A percentile compares a stretch with the other conserved stretches of the same genome.
phyloP scores from a whole-genome alignment of 305 asterid genomes.

The Fraxinus paxiana region DNA sequence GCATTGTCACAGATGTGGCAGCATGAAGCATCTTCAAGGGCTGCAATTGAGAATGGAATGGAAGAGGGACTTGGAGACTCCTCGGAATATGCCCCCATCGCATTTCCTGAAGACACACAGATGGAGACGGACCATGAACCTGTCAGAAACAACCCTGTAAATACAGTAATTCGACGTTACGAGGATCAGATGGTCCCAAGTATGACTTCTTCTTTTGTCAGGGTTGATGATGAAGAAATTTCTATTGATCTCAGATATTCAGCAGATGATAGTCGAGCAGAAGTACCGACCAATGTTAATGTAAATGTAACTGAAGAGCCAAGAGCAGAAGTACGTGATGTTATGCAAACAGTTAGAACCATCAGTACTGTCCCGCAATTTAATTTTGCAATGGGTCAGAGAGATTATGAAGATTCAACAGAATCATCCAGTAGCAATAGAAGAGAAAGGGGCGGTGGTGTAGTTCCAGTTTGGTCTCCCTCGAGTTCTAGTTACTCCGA shows the following conservation, averaged over 20 bases:
- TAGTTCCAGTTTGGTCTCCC: conserved; percentile 90
- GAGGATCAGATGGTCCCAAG: conserved; percentile 97
- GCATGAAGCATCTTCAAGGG: conserved; percentile 58
- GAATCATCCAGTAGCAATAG: conserved; percentile 63
- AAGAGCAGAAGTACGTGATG: conserved; percentile 29
- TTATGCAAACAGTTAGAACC: conserved; percentile 23
- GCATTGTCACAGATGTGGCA: conserved; percentile 87
- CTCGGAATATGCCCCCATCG: conserved; percentile 53
- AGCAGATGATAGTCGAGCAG: conserved; percentile 53
- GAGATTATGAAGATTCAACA: conserved; percentile 78
- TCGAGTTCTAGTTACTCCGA: conserved; percentile 57
- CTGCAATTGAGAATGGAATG: conserved; percentile 66
- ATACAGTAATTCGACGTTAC: conserved; percentile 39
- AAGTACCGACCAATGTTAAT: conserved; percentile 63
- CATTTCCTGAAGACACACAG: conserved; percentile 66
- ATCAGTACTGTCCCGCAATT: conserved; percentile 25
- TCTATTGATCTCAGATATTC: conserved; percentile 46
- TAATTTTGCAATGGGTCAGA: conserved; percentile 37
- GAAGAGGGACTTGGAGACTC: conserved; percentile 98
- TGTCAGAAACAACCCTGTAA: conserved; percentile 42
- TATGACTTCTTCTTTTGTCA: conserved; percentile 61
- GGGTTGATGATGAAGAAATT: conserved; percentile 64
- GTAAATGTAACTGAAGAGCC: conserved; percentile 40
- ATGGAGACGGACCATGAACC: conserved; percentile 69
- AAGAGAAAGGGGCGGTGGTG: conserved; percentile 69